Conservation (phyloP, 306 rosid genomes). For the Medicago truncatula region DNA sequence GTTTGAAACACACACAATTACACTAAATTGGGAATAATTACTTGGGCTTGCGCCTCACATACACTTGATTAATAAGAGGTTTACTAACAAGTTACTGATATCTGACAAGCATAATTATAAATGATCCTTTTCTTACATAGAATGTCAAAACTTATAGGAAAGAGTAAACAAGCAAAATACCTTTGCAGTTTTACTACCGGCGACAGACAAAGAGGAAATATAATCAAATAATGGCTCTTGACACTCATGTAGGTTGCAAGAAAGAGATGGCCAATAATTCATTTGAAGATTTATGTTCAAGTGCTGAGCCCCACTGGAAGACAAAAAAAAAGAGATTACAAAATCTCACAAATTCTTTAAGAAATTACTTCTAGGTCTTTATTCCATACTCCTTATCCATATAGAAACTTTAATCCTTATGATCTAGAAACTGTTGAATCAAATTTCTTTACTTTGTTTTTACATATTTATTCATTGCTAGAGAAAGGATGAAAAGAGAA, state of each 20-base stretch:
- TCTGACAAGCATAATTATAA: conserved; percentile 14
- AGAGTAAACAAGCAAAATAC: conserved; percentile 51
- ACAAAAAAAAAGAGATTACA: conserved; percentile 40
- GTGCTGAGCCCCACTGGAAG: conserved; percentile 93
- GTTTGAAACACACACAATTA: neutral
- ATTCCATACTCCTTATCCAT: conserved; percentile 22
- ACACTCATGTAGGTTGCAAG: conserved; percentile 91
- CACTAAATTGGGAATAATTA: neutral
- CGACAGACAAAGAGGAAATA: conserved; percentile 64
- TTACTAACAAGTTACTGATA: conserved; percentile 24
- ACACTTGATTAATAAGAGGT: neutral
- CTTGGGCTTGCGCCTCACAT: neutral
- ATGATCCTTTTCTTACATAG: conserved; percentile 18
- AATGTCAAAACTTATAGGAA: conserved; percentile 33
- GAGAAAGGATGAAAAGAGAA: conserved; percentile 26
- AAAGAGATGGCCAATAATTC: conserved; percentile 96
- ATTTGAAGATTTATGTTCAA: conserved; percentile 90
- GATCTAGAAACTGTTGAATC: conserved; percentile 15
- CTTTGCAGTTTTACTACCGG: conserved; percentile 85
- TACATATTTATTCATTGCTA: neutral
- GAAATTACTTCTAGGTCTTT: conserved; percentile 29
- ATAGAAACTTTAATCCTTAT: conserved; percentile 28
- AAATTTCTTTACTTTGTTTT: neutral
- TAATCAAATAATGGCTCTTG: conserved; percentile 88
- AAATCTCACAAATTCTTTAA: conserved; percentile 28